A percentile compares a stretch with the other conserved stretches of the same genome.
Conservation (phyloP, 306 rosid species). For the Trifolium pratense region DNA sequence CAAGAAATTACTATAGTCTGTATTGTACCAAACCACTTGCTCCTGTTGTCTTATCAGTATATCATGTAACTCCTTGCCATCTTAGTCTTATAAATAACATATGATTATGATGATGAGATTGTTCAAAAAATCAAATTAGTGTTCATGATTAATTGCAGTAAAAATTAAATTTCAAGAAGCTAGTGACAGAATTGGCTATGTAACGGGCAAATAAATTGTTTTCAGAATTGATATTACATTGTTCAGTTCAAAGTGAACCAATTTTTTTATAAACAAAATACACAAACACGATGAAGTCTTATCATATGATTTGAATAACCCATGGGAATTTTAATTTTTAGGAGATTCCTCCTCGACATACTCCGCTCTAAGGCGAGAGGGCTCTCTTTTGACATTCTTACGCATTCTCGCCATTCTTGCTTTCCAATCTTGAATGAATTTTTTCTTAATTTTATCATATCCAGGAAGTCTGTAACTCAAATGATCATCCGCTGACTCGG, state of each 20-base stretch:
- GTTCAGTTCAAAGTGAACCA: conserved; percentile 30
- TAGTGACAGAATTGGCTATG: neutral
- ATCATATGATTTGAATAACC: conserved; percentile 34
- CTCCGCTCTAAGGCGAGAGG: conserved; percentile 39
- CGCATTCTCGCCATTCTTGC: conserved; percentile 38
- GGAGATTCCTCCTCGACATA: neutral
- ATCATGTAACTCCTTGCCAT: conserved; percentile 36
- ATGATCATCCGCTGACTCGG: conserved; percentile 8
- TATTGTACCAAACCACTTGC: neutral
- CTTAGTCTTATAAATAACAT: conserved; percentile 45
- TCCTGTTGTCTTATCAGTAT: conserved; percentile 26
- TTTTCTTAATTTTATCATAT: conserved; percentile 50
- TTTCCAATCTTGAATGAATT: conserved; percentile 31
- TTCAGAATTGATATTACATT: conserved; percentile 22
- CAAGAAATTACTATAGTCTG: too few relatives aligned
- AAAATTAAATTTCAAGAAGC: neutral
- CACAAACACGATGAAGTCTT: conserved; percentile 14
- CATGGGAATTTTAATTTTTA: conserved; percentile 4
- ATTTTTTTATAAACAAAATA: neutral
- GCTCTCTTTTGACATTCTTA: conserved; percentile 41
- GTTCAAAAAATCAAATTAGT: neutral
- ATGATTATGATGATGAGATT: conserved; percentile 19
- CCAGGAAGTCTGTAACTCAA: conserved; percentile 57
- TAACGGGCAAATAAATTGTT: neutral
- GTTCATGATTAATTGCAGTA: neutral